phyloP scores from a whole-genome alignment of 2,329 filamentous ascomycete species.

The Aspergillus glaucus region DNA sequence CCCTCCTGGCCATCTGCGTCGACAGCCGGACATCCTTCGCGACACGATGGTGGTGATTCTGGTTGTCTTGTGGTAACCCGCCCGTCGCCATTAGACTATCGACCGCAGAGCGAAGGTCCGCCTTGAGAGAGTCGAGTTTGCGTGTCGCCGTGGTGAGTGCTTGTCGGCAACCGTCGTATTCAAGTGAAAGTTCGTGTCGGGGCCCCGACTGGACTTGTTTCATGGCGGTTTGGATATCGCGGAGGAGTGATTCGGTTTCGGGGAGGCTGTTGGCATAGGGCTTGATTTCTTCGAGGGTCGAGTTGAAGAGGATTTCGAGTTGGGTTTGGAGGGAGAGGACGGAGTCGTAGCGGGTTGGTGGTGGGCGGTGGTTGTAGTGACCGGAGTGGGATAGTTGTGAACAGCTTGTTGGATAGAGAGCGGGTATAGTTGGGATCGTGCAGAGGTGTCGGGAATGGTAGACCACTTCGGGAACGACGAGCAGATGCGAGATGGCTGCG shows the following conservation, averaged over 20 bases:
- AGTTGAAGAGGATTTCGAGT: slow-evolving; percentile 25
- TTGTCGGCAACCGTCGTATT: slow-evolving; percentile 29
- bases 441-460: slow-evolving; percentile 27
- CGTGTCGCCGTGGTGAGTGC: slow-evolving; percentile 26
- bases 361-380: slow-evolving; percentile 4
- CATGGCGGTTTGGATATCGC: slow-evolving; percentile 20
- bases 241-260: slow-evolving; percentile 26
- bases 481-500: slow-evolving; percentile 26
- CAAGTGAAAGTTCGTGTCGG: slow-evolving; percentile 31
- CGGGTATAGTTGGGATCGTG: slow-evolving; percentile 15
- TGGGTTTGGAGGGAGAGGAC: slow-evolving; percentile 16
- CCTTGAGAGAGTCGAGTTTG: slow-evolving; percentile 30
- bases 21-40: slow-evolving; percentile 23
- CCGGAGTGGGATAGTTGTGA: slow-evolving; percentile 9
- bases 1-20: slow-evolving; percentile 24
- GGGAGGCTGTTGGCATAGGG: slow-evolving; percentile 21
- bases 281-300: slow-evolving; percentile 20
- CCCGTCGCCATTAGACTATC: slow-evolving; percentile 26
- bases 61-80: background rate
- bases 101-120: slow-evolving; percentile 30
- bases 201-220: slow-evolving; percentile 18
- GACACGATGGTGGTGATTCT: slow-evolving; percentile 1
- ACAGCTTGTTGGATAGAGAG: slow-evolving; percentile 26
- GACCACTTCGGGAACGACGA: slow-evolving; percentile 30
- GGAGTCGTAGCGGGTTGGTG: slow-evolving; percentile 10